phyloP scores from a whole-genome alignment of 495 filamentous ascomycete species.

The Penicillium bialowiezense region DNA sequence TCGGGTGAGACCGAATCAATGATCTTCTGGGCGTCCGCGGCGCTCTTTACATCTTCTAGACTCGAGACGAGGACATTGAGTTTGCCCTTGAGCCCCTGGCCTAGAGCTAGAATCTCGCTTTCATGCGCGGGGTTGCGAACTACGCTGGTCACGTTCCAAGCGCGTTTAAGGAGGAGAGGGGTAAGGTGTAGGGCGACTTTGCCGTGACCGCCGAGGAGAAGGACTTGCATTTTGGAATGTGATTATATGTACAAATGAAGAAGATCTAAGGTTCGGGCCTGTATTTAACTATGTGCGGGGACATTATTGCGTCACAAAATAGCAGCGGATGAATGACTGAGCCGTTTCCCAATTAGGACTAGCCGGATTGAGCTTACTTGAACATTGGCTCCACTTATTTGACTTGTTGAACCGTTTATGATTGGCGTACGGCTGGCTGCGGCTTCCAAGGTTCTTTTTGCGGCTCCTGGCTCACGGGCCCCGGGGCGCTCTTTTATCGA shows the following conservation, averaged over 20 bases:
- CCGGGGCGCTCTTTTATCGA: no score
- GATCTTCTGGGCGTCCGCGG: conserved; percentile 58
- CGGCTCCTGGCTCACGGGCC: no score
- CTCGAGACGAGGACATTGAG: conserved; percentile 63
- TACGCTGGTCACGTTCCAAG: conserved; percentile 73
- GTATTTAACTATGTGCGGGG: no score
- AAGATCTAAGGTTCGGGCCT: no score
- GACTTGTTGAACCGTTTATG: no score
- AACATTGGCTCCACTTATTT: no score
- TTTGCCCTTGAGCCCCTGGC: conserved; percentile 51
- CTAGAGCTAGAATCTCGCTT: conserved; percentile 57
- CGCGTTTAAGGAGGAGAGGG: conserved; percentile 66
- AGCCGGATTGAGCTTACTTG: no score
- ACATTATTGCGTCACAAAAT: no score
- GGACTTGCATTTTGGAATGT: conserved; percentile 49
- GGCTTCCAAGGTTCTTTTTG: no score
- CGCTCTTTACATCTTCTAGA: conserved; percentile 64
- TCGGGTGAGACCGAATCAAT: conserved; percentile 59
- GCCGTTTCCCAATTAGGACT: no score
- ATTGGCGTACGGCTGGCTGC: no score
- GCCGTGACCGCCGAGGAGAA: conserved; percentile 80
- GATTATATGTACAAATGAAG: not conserved
- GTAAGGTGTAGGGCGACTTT: conserved; percentile 76
- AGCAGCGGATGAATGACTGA: no score
- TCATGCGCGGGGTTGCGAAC: conserved; percentile 71